Percentiles rank a stretch among this genome's conserved stretches.
phyloP scores from a whole-genome alignment of 345 rosid genomes.

The Rhodamnia rubescens region DNA sequence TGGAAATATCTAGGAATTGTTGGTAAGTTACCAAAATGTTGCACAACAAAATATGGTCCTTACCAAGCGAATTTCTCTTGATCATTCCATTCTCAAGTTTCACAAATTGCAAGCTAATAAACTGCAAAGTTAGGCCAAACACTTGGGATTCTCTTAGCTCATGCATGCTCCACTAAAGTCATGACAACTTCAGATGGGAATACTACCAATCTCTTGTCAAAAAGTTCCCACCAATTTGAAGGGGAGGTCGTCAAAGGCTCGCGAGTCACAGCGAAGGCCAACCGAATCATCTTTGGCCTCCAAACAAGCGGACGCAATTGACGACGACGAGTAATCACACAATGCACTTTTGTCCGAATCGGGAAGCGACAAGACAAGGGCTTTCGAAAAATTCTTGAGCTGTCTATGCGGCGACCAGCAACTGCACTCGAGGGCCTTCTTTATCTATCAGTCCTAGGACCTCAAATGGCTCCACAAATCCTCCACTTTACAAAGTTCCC shows the following conservation, averaged over 20 bases:
- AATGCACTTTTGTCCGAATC: neutral
- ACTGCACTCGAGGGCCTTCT: neutral
- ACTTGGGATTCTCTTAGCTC: neutral
- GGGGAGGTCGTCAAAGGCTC: neutral
- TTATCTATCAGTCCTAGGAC: neutral
- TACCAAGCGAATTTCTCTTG: neutral
- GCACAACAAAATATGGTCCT: neutral
- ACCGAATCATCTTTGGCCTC: neutral
- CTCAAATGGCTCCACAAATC: neutral
- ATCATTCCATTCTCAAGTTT: neutral
- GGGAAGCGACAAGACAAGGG: neutral
- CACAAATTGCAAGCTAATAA: neutral
- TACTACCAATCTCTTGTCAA: neutral
- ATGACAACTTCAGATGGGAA: neutral
- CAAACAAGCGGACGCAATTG: neutral
- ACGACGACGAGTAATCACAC: neutral
- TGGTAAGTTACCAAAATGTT: neutral
- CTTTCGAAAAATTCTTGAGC: neutral
- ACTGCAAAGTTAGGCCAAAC: neutral
- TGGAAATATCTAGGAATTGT: too few relatives aligned
- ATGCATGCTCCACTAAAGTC: neutral
- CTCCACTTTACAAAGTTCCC: neutral
- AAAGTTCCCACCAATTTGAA: neutral
- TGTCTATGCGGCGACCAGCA: slow-evolving; percentile 5
- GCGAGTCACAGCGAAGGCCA: too few relatives aligned